Conservation (phyloP, 352 stramenopile genomes). For the Globisporangium abappressorium region DNA sequence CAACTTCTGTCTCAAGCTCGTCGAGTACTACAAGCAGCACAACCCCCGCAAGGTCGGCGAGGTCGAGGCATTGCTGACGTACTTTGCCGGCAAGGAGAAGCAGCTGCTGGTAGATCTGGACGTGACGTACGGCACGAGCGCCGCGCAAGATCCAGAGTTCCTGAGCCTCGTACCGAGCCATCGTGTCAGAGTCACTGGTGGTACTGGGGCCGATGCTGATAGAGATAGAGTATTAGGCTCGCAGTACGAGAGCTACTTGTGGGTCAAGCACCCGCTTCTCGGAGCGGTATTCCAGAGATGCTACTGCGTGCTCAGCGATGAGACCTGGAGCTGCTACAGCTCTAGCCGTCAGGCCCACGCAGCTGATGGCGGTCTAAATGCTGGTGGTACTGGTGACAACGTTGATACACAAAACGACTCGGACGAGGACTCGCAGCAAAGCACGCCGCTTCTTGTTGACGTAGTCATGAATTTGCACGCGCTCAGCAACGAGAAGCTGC, state of each 20-base stretch:
- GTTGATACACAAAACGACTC: not conserved
- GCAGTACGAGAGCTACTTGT: conserved; percentile 35
- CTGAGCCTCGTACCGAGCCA: conserved; percentile 20
- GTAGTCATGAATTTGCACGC: conserved; percentile 30
- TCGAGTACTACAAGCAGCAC: conserved; percentile 90
- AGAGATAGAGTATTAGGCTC: not conserved
- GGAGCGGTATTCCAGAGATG: conserved; percentile 29
- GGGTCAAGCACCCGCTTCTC: conserved; percentile 37
- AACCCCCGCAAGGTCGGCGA: conserved; percentile 87
- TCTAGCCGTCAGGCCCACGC: conserved; percentile 21
- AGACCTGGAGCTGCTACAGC: conserved; percentile 34
- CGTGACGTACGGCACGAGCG: conserved; percentile 50
- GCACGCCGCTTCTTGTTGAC: conserved; percentile 25
- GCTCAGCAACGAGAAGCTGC: conserved; percentile 24
- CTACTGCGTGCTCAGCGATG: conserved; percentile 33
- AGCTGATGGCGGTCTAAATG: not conserved
- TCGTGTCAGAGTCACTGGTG: not conserved
- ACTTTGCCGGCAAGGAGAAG: conserved; percentile 54
- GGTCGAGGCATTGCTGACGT: conserved; percentile 63
- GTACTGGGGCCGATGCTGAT: not conserved
- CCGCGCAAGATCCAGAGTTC: conserved; percentile 33
- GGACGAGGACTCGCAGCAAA: not conserved
- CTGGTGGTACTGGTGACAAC: not conserved
- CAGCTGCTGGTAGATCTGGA: conserved; percentile 63
- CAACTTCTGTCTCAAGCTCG: conserved; percentile 41